Percentiles rank a stretch among this genome's conserved stretches.
These are phyloP conservation scores for Colletotrichum sp. DNA, from an alignment of 2,329 filamentous ascomycete species.

Conservation along the genomic window DNA sequence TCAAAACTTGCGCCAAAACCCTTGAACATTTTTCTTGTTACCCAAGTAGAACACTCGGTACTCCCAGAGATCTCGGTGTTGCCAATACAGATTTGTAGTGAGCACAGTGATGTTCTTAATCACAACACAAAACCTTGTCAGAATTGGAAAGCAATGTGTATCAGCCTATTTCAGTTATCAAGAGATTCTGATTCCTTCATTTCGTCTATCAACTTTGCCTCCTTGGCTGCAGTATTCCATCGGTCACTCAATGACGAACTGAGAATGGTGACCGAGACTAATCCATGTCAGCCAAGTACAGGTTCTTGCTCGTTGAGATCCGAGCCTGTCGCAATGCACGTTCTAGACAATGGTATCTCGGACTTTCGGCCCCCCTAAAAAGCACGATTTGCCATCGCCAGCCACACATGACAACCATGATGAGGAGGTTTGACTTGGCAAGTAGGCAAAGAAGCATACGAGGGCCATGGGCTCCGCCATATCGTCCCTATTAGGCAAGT, in stretches of 20 bases:
- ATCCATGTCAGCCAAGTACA: not conserved
- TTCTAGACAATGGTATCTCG: not conserved
- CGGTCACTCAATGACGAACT: not conserved
- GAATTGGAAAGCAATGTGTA: not conserved
- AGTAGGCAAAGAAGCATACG: not conserved
- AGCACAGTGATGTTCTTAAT: not conserved
- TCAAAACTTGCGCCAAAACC: too few relatives aligned
- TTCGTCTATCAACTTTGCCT: not conserved
- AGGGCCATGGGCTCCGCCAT: not conserved
- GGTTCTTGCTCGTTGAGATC: not conserved
- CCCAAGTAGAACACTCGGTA: not conserved
- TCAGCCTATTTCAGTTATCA: not conserved
- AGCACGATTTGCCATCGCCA: not conserved
- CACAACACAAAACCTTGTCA: not conserved
- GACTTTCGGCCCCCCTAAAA: not conserved
- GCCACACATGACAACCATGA: not conserved
- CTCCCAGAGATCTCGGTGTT: rapidly evolving
- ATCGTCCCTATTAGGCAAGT: not conserved
- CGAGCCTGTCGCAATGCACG: not conserved
- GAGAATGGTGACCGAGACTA: not conserved
- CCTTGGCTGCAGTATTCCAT: not conserved
- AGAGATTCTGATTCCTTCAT: not conserved
- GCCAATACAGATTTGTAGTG: not conserved
- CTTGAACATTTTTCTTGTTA: too few relatives aligned
- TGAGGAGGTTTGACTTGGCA: not conserved